Evolutionary conservation across 345 rosid species (phyloP).

Genomic region (Gossypium bickii): DNA sequence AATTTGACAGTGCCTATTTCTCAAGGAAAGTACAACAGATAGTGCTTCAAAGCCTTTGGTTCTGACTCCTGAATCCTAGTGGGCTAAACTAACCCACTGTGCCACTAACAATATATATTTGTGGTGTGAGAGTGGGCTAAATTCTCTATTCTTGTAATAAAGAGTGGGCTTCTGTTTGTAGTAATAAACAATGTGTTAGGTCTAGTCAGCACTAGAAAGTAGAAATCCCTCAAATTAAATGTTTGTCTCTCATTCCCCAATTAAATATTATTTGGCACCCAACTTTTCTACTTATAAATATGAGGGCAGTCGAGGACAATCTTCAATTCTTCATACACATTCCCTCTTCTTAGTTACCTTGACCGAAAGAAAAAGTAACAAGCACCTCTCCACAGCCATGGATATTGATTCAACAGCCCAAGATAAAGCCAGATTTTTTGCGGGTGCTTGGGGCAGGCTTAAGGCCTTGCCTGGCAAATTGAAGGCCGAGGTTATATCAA

Average conservation of each 20-base stretch:
- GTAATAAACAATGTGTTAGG: conserved; percentile 24
- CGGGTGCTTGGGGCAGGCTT: conserved; percentile 25
- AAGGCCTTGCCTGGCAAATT: conserved; percentile 28
- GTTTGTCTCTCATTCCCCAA: conserved; percentile 28
- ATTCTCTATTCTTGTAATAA: not conserved
- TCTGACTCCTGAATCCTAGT: conserved; percentile 24
- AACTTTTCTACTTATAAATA: conserved; percentile 46
- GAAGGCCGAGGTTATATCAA: conserved; percentile 25
- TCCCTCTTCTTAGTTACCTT: conserved; percentile 6
- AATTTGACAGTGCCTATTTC: not conserved
- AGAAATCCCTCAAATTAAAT: conserved; percentile 12
- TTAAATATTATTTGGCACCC: conserved; percentile 5
- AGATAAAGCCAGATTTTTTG: conserved; percentile 24
- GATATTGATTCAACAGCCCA: conserved; percentile 38
- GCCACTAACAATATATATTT: conserved; percentile 18
- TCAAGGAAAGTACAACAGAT: not conserved
- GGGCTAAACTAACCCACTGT: conserved; percentile 21
- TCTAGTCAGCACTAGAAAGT: conserved; percentile 31
- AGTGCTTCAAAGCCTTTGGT: conserved; percentile 22
- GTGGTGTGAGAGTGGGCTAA: conserved; percentile 23
- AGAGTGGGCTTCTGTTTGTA: conserved; percentile 13
- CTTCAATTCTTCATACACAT: not conserved
- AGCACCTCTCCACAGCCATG: conserved; percentile 13
- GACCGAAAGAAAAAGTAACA: conserved; percentile 1
- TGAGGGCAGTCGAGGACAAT: conserved; percentile 9